Percentiles rank a stretch among this genome's conserved stretches.
These are phyloP conservation scores for Hypoxylon sp. DNA, from an alignment of 2,329 filamentous ascomycete species.

Conservation along the genomic window DNA sequence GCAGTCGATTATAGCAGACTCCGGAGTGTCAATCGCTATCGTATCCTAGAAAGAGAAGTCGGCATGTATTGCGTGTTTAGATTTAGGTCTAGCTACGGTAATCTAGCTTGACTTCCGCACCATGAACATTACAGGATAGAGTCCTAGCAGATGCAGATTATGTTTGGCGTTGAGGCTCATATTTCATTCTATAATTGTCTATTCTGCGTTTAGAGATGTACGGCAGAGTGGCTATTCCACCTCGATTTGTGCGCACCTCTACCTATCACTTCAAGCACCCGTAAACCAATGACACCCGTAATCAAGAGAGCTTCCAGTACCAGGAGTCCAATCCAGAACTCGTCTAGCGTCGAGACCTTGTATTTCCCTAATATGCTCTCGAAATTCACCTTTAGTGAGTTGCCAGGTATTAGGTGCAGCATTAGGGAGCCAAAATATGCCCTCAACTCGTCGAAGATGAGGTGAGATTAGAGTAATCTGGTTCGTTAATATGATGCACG, in stretches of 20 bases:
- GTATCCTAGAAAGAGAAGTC: not conserved
- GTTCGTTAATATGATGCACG: slow-evolving; percentile 30
- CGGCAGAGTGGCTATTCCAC: slow-evolving; percentile 11
- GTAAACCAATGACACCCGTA: slow-evolving; percentile 55
- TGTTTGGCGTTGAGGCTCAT: not conserved
- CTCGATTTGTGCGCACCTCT: slow-evolving; percentile 14
- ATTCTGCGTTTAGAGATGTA: slow-evolving; percentile 13
- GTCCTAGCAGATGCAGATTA: too few species aligned
- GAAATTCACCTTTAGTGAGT: slow-evolving; percentile 49
- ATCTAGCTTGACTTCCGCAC: not conserved
- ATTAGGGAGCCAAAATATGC: slow-evolving; percentile 11
- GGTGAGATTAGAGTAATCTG: slow-evolving; percentile 18
- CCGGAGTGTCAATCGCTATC: slow-evolving; percentile 26
- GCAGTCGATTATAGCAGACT: slow-evolving; percentile 21
- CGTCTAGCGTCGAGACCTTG: slow-evolving; percentile 61
- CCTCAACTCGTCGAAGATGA: not conserved
- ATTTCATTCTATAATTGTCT: slow-evolving; percentile 4
- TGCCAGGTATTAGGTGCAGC: slow-evolving; percentile 36
- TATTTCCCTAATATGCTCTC: slow-evolving; percentile 48
- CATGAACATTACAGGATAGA: too few species aligned
- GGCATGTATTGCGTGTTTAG: not conserved
- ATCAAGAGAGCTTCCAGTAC: slow-evolving; percentile 63
- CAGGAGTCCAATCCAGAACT: slow-evolving; percentile 64
- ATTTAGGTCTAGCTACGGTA: not conserved
- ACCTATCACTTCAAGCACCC: slow-evolving; percentile 34